Conservation (phyloP, 2,329 filamentous ascomycete species). For the Claviceps cyperi region DNA sequence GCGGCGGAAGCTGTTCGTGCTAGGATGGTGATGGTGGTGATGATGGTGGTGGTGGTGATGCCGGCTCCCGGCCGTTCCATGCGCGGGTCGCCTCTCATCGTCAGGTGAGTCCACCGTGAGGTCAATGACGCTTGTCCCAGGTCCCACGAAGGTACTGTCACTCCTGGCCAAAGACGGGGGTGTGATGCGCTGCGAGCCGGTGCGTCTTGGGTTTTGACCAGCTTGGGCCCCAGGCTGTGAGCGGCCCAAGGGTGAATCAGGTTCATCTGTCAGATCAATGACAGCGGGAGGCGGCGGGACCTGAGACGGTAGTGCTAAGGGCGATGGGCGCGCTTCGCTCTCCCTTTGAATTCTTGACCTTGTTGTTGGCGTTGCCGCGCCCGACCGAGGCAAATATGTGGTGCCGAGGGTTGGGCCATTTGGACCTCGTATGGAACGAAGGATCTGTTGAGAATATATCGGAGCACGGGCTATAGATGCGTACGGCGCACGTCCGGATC, state of each 20-base stretch:
- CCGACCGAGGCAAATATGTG: background rate
- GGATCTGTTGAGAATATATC: background rate
- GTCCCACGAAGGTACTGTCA: slow-evolving; percentile 27
- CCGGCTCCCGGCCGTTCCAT: slow-evolving; percentile 1
- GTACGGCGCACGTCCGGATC: slow-evolving; percentile 2
- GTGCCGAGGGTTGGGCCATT: background rate
- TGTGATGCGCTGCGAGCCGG: slow-evolving; percentile 24
- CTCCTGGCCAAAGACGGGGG: slow-evolving; percentile 29
- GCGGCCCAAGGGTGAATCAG: slow-evolving; percentile 28
- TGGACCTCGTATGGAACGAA: background rate
- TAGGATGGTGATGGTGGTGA: slow-evolving; percentile 6
- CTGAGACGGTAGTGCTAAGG: background rate
- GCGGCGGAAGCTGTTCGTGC: slow-evolving; percentile 1
- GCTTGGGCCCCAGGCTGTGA: slow-evolving; percentile 12
- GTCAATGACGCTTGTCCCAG: slow-evolving; percentile 30
- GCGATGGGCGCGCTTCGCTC: background rate
- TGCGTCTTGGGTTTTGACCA: slow-evolving; percentile 25
- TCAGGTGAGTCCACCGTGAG: slow-evolving; percentile 33
- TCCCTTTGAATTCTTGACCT: background rate
- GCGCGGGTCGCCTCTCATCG: slow-evolving; percentile 13
- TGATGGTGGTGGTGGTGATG: slow-evolving; percentile 8
- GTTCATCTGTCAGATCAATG: slow-evolving; percentile 37
- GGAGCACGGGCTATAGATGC: background rate
- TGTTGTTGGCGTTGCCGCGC: background rate
- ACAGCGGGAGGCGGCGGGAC: slow-evolving; percentile 16